Evolutionary conservation across 768 basidiomycete genomes (phyloP), one percentile per base, ranked within the genome.

Genomic region (Tylopilus sp.): DNA sequence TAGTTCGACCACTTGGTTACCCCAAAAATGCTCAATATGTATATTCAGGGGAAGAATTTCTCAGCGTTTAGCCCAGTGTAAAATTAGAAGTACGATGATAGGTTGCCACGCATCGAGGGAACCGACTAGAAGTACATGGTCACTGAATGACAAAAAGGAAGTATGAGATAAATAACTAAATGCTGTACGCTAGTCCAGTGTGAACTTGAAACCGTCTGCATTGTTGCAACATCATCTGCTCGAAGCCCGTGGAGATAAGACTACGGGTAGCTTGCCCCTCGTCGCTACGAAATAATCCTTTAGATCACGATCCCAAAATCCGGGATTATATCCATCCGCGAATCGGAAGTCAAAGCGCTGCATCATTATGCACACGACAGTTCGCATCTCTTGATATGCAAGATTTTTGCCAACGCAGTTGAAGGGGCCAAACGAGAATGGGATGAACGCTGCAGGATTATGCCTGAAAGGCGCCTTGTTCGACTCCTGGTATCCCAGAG

Each of bases 391-490:
- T 48, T 70, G 69, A 47, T 69, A 64, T 4, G 78, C 78, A 9
- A 80, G 69, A 34, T 68, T 71, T 58, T 73, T 72, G 4, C 78
- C 78, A 4, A 73, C 75, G 54, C 78, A 79, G 25, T 71, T 76
- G 14, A 72, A 68, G 10, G 76, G 75, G 2, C 78, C 78, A 42
- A 62, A 63, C 13, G 76, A 78, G 53, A 78, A 78, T 8, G 78
- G 75, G 28, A 78, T 72, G 53, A 73, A 79, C 3, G 76, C 76
- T 16, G 63, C 59, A 33, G 65, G 48, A 44, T 78, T 70, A 49
- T 72, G 64, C 36, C 55, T 58, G 44, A 72, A 63, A n/a, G 68
- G 58, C 9, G 61, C 26, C 52, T 68, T 71, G 52, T 67, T 56
- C 7, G 62, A 45, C 37, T 71, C 70, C 37, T 54, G 55, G 22